These are phyloP conservation scores for Gloeostereum incarnatum DNA, from an alignment of 768 basidiomycete genomes.

Conservation along the genomic window DNA sequence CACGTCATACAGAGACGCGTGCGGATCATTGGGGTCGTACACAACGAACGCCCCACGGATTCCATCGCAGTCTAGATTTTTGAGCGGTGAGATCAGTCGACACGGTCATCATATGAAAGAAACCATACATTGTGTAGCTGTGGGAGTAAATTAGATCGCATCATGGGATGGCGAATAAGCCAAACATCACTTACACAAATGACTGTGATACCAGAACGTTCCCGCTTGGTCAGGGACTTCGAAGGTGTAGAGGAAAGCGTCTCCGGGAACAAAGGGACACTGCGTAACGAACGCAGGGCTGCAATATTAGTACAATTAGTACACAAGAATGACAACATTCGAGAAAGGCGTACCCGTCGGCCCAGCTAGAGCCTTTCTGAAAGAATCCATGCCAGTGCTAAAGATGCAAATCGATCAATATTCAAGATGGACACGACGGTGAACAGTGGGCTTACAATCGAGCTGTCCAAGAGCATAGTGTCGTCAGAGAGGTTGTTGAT, in stretches of 20 bases:
- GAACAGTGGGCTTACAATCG: constrained; percentile 21
- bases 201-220: constrained; percentile 21
- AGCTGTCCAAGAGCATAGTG: constrained; percentile 28
- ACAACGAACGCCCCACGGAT: constrained; percentile 27
- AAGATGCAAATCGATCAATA: constrained; percentile 1
- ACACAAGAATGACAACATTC: constrained; percentile 23
- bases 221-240: constrained; percentile 17
- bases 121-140: constrained; percentile 16
- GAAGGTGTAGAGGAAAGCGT: constrained; percentile 21
- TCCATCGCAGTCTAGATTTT: constrained; percentile 33
- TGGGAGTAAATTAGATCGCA: constrained; percentile 20
- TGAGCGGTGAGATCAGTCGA: too few relatives aligned
- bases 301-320: constrained; percentile 22
- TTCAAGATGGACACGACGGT: neutral
- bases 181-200: constrained; percentile 18
- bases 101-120: too few relatives aligned
- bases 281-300: constrained; percentile 23
- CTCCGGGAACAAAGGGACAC: constrained; percentile 18
- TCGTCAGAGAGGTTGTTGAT: constrained; percentile 25
- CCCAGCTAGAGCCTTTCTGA: constrained; percentile 19
- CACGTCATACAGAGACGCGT: constrained; percentile 12
- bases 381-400: constrained; percentile 18
- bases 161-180: constrained; percentile 20
- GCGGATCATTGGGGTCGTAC: constrained; percentile 18
- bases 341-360: constrained; percentile 20